Base-by-base conservation (phyloP, 148 eudicot genomes). In the Vaccinium darrowii region DNA sequence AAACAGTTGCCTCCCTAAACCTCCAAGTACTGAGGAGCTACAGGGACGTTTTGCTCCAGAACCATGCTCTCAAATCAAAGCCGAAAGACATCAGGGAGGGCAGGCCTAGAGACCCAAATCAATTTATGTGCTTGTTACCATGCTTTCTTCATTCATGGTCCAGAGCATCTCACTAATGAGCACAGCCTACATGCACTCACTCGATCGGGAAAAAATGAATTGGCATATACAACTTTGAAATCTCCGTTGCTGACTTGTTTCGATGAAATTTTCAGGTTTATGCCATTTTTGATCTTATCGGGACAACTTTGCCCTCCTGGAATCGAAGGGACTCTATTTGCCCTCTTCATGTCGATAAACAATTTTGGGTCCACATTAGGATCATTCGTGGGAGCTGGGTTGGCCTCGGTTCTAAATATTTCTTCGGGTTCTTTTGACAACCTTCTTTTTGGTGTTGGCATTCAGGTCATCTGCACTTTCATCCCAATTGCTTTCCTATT, bases 241-340 rank as follows among this genome's bases (percentile, higher is more conserved):
- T n/a, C 1, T 7, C 2, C 13, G 43, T 47, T 78, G 60, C 7
- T 25, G 5, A 54, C 39, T 72, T 27, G 50, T 62, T 77, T 43
- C 19, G 51, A 13, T 78, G 73, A 18, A 10, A 33, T 76, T 69
- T 87, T 89, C 98, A 97, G 99, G 95, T 95, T 97, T 81, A 97
- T 97, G 99, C 99, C 99, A 15, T 97, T 97, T 81, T 88, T 97
- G 83, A 93, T 97, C 88, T 89, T 97, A 89, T 97, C 98, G 0
- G 99, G 99, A 69, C 97, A 94, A 86, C 94, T 97, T 14, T 97
- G 99, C 87, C 99, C 99, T 63, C 98, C 98, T 19, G 99, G 99
- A 76, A 94, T 97, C 8, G 99, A 97, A 91, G 99, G 99, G 89
- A 97, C 99, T 52, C 89, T 97, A 14, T 97, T 97, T 69, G 98